Percentiles rank a stretch among this genome's conserved stretches.
Conservation (phyloP, 1,284 basidiomycete genomes). For the Clitocybe nebularis region DNA sequence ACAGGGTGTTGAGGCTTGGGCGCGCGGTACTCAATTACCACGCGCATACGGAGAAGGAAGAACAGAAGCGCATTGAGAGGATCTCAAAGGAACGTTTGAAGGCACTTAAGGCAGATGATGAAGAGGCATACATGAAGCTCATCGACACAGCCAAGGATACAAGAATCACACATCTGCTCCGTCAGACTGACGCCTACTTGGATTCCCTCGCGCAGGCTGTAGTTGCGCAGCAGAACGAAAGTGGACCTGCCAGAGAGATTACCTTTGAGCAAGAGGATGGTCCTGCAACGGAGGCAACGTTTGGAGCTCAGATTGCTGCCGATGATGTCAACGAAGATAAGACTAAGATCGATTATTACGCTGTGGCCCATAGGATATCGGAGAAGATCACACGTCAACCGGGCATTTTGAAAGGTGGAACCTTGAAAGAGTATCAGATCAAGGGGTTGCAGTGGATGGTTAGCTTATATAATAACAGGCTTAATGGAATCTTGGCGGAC, state of each 20-base stretch:
- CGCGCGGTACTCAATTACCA: slow-evolving; percentile 88
- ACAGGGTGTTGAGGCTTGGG: slow-evolving; percentile 81
- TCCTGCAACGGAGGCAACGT: slow-evolving; percentile 83
- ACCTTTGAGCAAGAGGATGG: slow-evolving; percentile 60
- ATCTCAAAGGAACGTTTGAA: slow-evolving; percentile 98
- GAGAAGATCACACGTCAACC: slow-evolving; percentile 90
- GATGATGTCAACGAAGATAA: slow-evolving; percentile 65
- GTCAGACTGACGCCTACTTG: slow-evolving; percentile 94
- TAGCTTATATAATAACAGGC: slow-evolving; percentile 96
- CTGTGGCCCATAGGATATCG: slow-evolving; percentile 90
- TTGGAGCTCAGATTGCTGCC: slow-evolving; percentile 73
- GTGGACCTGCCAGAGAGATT: slow-evolving; percentile 39
- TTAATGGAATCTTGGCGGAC: slow-evolving; percentile 96
- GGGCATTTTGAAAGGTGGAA: slow-evolving; percentile 75
- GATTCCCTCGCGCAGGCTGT: slow-evolving; percentile 96
- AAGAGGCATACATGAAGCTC: slow-evolving; percentile 98
- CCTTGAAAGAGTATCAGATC: slow-evolving; percentile 90
- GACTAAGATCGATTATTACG: slow-evolving; percentile 93
- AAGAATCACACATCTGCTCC: slow-evolving; percentile 93
- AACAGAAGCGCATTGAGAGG: slow-evolving; percentile 96
- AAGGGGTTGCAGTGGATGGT: slow-evolving; percentile 98
- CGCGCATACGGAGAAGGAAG: slow-evolving; percentile 92
- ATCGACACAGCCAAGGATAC: slow-evolving; percentile 99
- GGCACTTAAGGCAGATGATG: slow-evolving; percentile 97
- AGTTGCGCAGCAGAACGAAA: slow-evolving; percentile 89